Conservation (phyloP, 1,284 basidiomycete species). For the Trametes sp. region DNA sequence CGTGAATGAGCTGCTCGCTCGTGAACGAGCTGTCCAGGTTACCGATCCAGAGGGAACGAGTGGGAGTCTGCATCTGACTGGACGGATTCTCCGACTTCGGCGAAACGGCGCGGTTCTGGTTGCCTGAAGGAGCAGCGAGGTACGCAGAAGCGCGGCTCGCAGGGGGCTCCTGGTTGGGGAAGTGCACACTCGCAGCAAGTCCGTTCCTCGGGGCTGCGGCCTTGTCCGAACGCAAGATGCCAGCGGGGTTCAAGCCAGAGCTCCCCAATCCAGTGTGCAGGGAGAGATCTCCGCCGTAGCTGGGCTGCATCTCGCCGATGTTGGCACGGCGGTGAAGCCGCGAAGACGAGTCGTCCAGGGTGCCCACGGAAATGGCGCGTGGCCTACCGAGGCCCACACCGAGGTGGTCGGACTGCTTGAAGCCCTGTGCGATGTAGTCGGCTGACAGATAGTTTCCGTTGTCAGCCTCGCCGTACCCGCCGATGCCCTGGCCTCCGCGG, state of each 20-base stretch:
- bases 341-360: constrained; percentile 78
- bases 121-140: constrained; percentile 63
- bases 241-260: constrained; percentile 53
- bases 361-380: constrained; percentile 91
- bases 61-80: constrained; percentile 88
- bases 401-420: constrained; percentile 76
- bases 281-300: constrained; percentile 66
- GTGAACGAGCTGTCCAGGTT: constrained; percentile 94
- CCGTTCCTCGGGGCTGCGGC: constrained; percentile 50
- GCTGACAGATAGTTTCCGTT: constrained; percentile 58
- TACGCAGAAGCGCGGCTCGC: constrained; percentile 70
- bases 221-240: constrained; percentile 69
- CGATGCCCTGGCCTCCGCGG: constrained; percentile 37
- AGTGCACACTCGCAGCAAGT: constrained; percentile 70
- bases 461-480: constrained; percentile 67
- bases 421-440: constrained; percentile 73
- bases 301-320: constrained; percentile 58
- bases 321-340: constrained; percentile 69
- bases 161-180: constrained; percentile 65
- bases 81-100: constrained; percentile 76
- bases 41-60: constrained; percentile 96
- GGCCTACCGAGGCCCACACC: constrained; percentile 62
- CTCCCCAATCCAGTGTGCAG: constrained; percentile 48
- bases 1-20: constrained; percentile 92
- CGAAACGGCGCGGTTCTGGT: constrained; percentile 74